Evolutionary conservation across 106 monocot species (phyloP), one percentile per base, ranked within the genome.

Genomic region (Vanilla planifolia): DNA sequence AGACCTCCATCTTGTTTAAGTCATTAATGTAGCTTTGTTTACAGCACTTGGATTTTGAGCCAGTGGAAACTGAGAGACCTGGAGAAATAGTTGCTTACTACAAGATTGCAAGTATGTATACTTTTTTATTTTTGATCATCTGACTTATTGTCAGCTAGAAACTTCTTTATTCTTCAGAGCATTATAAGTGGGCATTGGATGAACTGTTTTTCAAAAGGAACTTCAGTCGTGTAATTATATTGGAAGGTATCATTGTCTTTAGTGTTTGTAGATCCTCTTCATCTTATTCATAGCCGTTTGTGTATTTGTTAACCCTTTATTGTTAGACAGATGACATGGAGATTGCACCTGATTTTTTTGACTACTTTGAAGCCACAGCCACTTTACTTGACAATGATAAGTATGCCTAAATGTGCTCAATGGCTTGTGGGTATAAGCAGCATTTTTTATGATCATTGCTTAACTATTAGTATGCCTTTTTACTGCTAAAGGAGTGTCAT

Each of bases 131-230:
- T 9, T 27, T 59, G n/a, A 16, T 45, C 40, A 40, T 40, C n/a
- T 45, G 16, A 43, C 57, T 14, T 69, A 5, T 20, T 8, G 16
- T 52, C 6, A 45, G n/a, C 58, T 68, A 51, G 67, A 50, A 50
- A 24, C 20, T 28, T 64, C 39, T 42, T 2, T 27, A 8, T 55
- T 69, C n/a, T 75, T 29, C 67, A 95, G 95, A 68, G 42, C 95
- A 95, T 60, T 95, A 95, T 63, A 95, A 90, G 43, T 95, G 95
- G 89, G 89, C 95, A 13, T 68, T 95, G 75, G 95, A 95, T 72
- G 55, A 86, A 64, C 71, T 95, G 67, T 89, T 95, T 74, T 33
- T 74, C 25, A 79, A 79, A n/a, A 75, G 76, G 26, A 83, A 84
- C 66, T 95, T 89, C 71, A 73, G 23, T 57, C 75, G 83, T 72